Evolutionary conservation across 192 early-diverging fungal genomes (phyloP), one percentile per base, ranked within the genome.

Genomic region (Coemansia umbellata): DNA sequence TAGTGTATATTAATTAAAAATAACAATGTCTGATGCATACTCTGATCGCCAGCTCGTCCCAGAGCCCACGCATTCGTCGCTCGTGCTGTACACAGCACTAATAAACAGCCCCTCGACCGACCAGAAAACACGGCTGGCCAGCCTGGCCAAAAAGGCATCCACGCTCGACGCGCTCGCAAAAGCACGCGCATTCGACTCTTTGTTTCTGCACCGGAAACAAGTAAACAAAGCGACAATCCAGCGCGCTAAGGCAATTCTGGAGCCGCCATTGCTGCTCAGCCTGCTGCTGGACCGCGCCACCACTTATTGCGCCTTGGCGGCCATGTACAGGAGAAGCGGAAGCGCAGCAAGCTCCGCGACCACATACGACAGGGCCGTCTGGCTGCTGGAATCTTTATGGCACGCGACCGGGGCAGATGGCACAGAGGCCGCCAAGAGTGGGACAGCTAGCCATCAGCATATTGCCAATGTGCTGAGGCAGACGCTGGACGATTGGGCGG

Each of bases 331-430:
- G 5, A 53, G 39, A 19, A 31, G 22, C 17, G 69, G 69, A 13
- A 53, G 56, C 41, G 52, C 36, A 3, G 48, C 53, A 9, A 60
- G 33, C 19, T 28, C 62, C 3, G 33, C 58, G 0, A 40, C 21
- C 13, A 53, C 53, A 17, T 63, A 54, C n/a, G 57, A 56, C 26
- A 62, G 69, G 4, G 44, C 69, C 6, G 52, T 49, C 4, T 40
- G 36, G 6, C 24, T 72, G 18, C 7, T 60, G 10, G 41, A 72
- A 27, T n/a, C 21, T 3, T 27, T 68, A 13, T 28, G 47, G 8
- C 15, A n/a, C 15, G n/a, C 19, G 19, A 8, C 28, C 23, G 15
- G 22, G 21, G 3, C 31, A 24, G 32, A 1, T 27, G 57, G 26
- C 27, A 42, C 26, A 18, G 10, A 39, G 24, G 31, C 26, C 7